Evolutionary conservation across 495 filamentous ascomycete species (phyloP).

Genomic region (Penicillium soppii): DNA sequence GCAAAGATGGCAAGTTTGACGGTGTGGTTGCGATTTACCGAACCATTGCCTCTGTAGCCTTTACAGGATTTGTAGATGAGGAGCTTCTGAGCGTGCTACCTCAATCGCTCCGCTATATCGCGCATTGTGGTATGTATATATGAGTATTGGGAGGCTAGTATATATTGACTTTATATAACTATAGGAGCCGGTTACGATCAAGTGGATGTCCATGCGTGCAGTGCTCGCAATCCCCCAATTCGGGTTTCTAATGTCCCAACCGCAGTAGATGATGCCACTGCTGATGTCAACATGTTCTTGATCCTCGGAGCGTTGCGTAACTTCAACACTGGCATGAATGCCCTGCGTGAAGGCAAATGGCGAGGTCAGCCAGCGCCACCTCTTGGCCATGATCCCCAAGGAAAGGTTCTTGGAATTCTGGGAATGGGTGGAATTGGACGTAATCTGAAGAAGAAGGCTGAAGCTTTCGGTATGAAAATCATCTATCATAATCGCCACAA

Average conservation of each 20-base stretch:
- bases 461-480: constrained; percentile 64
- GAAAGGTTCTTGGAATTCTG: constrained; percentile 69
- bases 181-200: constrained; percentile 79
- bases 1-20: constrained; percentile 63
- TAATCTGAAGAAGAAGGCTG: constrained; percentile 53
- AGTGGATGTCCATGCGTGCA: constrained; percentile 70
- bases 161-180: neutral
- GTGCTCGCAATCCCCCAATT: constrained; percentile 53
- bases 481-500: constrained; percentile 65
- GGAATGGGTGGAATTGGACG: constrained; percentile 89
- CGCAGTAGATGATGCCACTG: constrained; percentile 78
- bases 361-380: constrained; percentile 44
- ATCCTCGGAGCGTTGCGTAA: constrained; percentile 74
- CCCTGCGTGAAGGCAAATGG: constrained; percentile 61
- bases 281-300: constrained; percentile 74
- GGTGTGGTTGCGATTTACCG: constrained; percentile 70
- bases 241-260: constrained; percentile 78
- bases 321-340: constrained; percentile 61
- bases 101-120: constrained; percentile 50
- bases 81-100: constrained; percentile 65
- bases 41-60: constrained; percentile 64
- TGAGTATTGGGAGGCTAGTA: neutral
- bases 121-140: constrained; percentile 49
- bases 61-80: constrained; percentile 69
- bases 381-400: constrained; percentile 62